phyloP scores from a whole-genome alignment of 2,329 filamentous ascomycete species.

The Pseudocercospora macadamiae region DNA sequence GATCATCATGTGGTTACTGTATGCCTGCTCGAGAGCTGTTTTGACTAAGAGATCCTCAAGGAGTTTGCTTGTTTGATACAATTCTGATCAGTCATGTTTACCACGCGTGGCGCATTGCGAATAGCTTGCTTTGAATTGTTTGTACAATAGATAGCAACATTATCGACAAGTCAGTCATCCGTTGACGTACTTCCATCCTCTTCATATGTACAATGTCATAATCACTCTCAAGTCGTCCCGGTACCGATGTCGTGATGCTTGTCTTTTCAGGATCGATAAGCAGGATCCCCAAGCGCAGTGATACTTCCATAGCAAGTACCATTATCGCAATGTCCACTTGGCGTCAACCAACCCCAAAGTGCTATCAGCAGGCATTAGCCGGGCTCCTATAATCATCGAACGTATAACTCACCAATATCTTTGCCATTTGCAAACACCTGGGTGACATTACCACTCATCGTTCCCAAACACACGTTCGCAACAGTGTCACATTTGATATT shows the following conservation, averaged over 20 bases:
- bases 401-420: constrained; percentile 1
- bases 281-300: constrained; percentile 19
- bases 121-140: background rate
- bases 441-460: constrained; percentile 17
- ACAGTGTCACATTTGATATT: constrained; percentile 16
- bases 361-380: background rate
- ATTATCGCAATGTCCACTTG: constrained; percentile 12
- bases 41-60: background rate
- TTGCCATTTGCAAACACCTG: constrained; percentile 21
- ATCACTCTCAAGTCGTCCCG: no score
- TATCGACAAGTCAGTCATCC: background rate
- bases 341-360: constrained; percentile 20
- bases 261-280: constrained; percentile 8
- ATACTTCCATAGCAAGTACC: constrained; percentile 16
- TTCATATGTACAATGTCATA: no score
- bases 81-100: background rate
- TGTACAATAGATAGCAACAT: constrained; percentile 1
- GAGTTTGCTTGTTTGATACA: background rate
- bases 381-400: background rate
- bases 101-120: no score
- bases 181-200: no score
- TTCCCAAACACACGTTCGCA: constrained; percentile 14
- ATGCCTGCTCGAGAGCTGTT: background rate
- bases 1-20: background rate
- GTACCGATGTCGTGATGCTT: background rate